Conservation (phyloP, 257 asterid species). For the Sherardia arvensis region DNA sequence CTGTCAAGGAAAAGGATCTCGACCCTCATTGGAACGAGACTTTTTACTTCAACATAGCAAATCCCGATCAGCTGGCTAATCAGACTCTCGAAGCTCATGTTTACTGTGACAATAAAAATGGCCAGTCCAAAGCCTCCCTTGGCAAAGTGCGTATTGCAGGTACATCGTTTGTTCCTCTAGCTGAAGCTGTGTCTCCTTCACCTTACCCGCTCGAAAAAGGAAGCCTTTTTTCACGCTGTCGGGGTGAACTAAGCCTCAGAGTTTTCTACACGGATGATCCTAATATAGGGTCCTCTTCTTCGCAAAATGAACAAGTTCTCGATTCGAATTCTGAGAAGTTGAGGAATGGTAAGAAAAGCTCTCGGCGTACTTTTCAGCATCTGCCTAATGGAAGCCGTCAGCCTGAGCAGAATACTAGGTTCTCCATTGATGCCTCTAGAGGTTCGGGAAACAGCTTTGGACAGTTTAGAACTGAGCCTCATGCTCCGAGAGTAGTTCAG, state of each 20-base stretch:
- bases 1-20: slow-evolving; percentile 76
- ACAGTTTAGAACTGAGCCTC: slow-evolving; percentile 48
- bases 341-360: slow-evolving; percentile 29
- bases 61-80: slow-evolving; percentile 43
- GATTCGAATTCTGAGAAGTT: slow-evolving; percentile 14
- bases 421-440: slow-evolving; percentile 20
- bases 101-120: slow-evolving; percentile 32
- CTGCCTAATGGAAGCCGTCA: slow-evolving; percentile 34
- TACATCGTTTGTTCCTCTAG: slow-evolving; percentile 53
- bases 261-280: slow-evolving; percentile 66
- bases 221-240: slow-evolving; percentile 52
- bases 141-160: slow-evolving; percentile 61
- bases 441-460: slow-evolving; percentile 24
- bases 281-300: slow-evolving; percentile 34
- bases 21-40: slow-evolving; percentile 78
- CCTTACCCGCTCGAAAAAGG: slow-evolving; percentile 76
- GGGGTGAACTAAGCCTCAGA: slow-evolving; percentile 75
- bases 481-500: slow-evolving; percentile 29
- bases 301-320: slow-evolving; percentile 21
- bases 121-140: slow-evolving; percentile 49
- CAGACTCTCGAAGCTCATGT: slow-evolving; percentile 67
- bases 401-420: slow-evolving; percentile 23
- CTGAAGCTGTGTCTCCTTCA: slow-evolving; percentile 68
- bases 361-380: slow-evolving; percentile 35
- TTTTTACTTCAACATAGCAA: slow-evolving; percentile 53